Base-by-base conservation (phyloP, 2,329 filamentous ascomycete genomes). In the Tolypocladium ovalisporum region DNA sequence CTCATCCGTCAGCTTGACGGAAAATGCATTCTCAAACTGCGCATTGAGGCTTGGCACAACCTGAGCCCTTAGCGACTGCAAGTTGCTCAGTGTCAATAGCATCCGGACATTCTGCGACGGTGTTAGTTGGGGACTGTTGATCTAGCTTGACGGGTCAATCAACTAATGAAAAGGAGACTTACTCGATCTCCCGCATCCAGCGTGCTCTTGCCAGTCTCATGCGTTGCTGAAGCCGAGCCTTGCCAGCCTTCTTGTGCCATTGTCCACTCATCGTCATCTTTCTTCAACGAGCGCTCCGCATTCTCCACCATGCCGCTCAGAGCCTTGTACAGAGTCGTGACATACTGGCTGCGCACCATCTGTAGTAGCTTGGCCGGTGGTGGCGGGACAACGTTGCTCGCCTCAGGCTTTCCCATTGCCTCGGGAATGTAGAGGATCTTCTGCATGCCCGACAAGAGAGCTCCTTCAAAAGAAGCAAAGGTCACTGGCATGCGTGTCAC, bases 221-320 rank as follows among this genome's bases (percentile, higher is more conserved):
- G 67, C 10, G 71, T 67, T 17, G 68, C 67, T 24, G 71, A 66
- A 15, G 65, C 67, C 3, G 68, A 65, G 15, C 69, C 63, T 9
- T 75, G 69, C 40, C 74, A 72, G 8, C 70, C 68, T 17, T 80
- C 78, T 22, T 68, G 64, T 19, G 79, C 76, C 3, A 76, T 75
- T 0, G 76, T 79, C 82, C 82, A 85, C 57, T 84, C 81, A 59
- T 84, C 81, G 52, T 87, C 84, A 1, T 82, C 75, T 63, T 83
- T 84, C 63, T 85, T 83, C 17, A 85, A 71, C 3, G 86, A 81
- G 58, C 85, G 84, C 73, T 97, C 91, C 3, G 94, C 93, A 71
- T 96, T 97, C 73, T 97, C 94, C 1, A 99, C 91, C 85, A 99
- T 93, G 27, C 93, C 94, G 65, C 90, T 95, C 40, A 99, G 75